Percentiles rank a stretch among this genome's conserved stretches.
These are phyloP conservation scores for Leishmania tropica DNA, from an alignment of 208 protist species.

Conservation along the genomic window DNA sequence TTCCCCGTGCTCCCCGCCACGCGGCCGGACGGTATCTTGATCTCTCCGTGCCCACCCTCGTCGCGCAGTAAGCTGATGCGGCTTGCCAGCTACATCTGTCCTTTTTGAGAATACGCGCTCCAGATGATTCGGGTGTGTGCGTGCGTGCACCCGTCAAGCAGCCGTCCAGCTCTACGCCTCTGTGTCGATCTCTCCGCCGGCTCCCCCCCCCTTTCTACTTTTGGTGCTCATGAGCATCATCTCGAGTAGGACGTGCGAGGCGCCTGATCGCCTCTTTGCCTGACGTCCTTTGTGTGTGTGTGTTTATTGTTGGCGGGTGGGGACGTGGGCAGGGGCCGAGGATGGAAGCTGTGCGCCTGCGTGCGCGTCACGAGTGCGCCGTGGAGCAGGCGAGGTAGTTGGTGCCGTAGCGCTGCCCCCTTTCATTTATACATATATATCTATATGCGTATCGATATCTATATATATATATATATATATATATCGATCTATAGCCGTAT, in stretches of 20 bases:
- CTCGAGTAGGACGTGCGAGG: neutral
- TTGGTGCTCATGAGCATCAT: neutral
- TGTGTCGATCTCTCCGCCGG: no score
- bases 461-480: no score
- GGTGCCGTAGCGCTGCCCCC: no score
- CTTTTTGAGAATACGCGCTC: conserved; percentile 35
- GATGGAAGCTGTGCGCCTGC: neutral
- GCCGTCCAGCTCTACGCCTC: neutral
- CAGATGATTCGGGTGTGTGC: neutral
- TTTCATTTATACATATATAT: no score
- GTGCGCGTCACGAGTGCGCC: no score
- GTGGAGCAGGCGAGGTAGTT: no score
- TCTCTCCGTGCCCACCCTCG: conserved; percentile 40
- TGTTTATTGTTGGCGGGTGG: no score
- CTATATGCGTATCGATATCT: no score
- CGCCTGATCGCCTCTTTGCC: neutral
- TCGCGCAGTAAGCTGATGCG: conserved; percentile 51
- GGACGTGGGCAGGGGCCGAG: neutral
- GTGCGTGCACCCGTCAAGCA: neutral
- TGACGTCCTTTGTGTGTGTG: no score
- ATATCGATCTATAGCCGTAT: no score
- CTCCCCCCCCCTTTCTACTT: neutral
- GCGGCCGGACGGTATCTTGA: conserved; percentile 55
- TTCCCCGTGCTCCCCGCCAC: conserved; percentile 31
- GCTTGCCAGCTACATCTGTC: conserved; percentile 53